phyloP scores from a whole-genome alignment of 2,329 filamentous ascomycete genomes.

The Aspergillus luchuensis region DNA sequence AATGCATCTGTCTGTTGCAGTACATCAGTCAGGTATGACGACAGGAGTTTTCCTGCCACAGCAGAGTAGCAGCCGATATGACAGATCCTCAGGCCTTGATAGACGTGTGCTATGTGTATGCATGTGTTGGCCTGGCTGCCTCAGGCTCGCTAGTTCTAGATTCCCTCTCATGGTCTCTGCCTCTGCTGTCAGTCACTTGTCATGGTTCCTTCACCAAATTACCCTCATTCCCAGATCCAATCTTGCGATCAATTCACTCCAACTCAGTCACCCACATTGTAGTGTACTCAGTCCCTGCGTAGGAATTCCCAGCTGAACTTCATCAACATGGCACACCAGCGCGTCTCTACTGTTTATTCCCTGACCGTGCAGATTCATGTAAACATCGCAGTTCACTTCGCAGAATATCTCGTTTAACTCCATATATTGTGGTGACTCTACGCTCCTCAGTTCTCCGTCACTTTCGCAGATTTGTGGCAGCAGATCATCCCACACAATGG shows the following conservation, averaged over 20 bases:
- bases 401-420: not conserved
- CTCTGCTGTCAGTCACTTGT: not conserved
- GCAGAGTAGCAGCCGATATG: not conserved
- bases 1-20: not conserved
- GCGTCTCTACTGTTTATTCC: not conserved
- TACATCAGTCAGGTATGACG: not conserved
- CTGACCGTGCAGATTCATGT: not conserved
- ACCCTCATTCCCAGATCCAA: no score
- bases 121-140: not conserved
- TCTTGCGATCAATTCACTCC: not conserved
- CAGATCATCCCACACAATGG: constrained; percentile 3
- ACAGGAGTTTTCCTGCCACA: not conserved
- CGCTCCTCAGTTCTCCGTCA: not conserved
- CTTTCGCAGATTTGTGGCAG: not conserved
- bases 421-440: not conserved
- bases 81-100: not conserved
- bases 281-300: not conserved
- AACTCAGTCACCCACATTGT: not conserved
- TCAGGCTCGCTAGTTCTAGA: not conserved
- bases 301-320: not conserved
- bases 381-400: not conserved
- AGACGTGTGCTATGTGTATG: not conserved
- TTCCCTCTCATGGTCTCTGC: not conserved
- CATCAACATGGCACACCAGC: not conserved
- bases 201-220: not conserved